Evolutionary conservation across 352 stramenopile species (phyloP).

Genomic region (Pythium phragmitis): DNA sequence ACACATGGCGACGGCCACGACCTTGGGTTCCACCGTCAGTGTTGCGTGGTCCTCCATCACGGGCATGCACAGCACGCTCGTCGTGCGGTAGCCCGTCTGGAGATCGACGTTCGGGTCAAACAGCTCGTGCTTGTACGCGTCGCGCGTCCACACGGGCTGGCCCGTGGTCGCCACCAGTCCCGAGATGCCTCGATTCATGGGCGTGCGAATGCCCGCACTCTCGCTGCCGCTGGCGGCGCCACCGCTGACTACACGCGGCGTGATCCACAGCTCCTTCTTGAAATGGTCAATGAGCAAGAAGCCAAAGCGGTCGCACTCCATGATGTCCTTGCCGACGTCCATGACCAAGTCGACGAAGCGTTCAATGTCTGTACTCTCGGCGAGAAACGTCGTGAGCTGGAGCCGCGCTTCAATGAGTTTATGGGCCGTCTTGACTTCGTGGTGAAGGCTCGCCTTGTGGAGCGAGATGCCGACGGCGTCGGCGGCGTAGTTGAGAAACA

Average conservation of each 20-base stretch:
- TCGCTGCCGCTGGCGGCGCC: background rate
- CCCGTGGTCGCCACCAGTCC: conserved; percentile 67
- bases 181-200: conserved; percentile 67
- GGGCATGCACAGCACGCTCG: conserved; percentile 69
- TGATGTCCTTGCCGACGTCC: conserved; percentile 71
- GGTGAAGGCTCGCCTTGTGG: conserved; percentile 65
- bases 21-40: conserved; percentile 34
- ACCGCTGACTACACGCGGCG: conserved; percentile 43
- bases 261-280: conserved; percentile 80
- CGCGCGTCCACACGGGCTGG: conserved; percentile 49
- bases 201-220: conserved; percentile 45
- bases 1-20: conserved; percentile 80
- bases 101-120: conserved; percentile 70
- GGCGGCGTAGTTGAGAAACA: conserved; percentile 74
- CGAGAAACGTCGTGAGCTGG: conserved; percentile 60
- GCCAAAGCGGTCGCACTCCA: conserved; percentile 71
- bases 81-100: conserved; percentile 79
- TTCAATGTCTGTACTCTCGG: conserved; percentile 58
- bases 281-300: conserved; percentile 73
- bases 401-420: conserved; percentile 67
- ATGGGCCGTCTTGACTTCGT: conserved; percentile 64
- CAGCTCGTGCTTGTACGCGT: conserved; percentile 69
- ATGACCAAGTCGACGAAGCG: conserved; percentile 69
- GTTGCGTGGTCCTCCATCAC: conserved; percentile 66
- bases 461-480: conserved; percentile 66